A percentile compares a stretch with the other conserved stretches of the same genome.
Conservation (phyloP, 2,329 filamentous ascomycete species). For the Tolypocladium tundrense region DNA sequence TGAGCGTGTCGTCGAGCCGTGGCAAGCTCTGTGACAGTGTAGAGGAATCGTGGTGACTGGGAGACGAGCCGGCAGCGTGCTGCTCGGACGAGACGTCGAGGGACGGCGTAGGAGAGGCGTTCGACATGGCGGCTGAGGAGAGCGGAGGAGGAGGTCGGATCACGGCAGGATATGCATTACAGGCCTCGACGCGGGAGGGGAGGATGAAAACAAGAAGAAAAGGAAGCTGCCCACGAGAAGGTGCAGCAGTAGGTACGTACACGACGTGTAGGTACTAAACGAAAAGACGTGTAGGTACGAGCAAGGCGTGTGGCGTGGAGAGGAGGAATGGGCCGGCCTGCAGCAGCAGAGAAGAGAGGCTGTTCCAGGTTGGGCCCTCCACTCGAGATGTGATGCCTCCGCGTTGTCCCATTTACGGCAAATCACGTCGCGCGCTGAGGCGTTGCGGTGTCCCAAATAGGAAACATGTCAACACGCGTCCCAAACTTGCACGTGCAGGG, state of each 20-base stretch:
- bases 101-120: conserved; percentile 10
- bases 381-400: conserved; percentile 7
- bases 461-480: conserved; percentile 26
- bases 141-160: neutral
- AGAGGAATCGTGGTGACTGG: conserved; percentile 13
- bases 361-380: conserved; percentile 1
- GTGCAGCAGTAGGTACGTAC: neutral
- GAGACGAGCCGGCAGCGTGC: conserved; percentile 10
- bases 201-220: conserved; percentile 5
- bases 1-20: conserved; percentile 5
- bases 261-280: neutral
- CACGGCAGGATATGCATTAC: conserved; percentile 1
- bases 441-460: conserved; percentile 17
- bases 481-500: conserved; percentile 10
- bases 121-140: conserved; percentile 13
- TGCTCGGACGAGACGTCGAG: conserved; percentile 13
- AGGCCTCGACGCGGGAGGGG: neutral
- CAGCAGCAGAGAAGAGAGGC: conserved; percentile 1
- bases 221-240: conserved; percentile 8
- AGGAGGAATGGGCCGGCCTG: conserved; percentile 3
- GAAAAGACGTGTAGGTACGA: conserved; percentile 2
- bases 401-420: conserved; percentile 14
- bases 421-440: conserved; percentile 21
- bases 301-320: conserved; percentile 2
- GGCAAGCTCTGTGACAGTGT: conserved; percentile 6